These are phyloP conservation scores for Kluyveromyces dobzhanskii DNA, from an alignment of 805 yeast species.

Conservation along the genomic window DNA sequence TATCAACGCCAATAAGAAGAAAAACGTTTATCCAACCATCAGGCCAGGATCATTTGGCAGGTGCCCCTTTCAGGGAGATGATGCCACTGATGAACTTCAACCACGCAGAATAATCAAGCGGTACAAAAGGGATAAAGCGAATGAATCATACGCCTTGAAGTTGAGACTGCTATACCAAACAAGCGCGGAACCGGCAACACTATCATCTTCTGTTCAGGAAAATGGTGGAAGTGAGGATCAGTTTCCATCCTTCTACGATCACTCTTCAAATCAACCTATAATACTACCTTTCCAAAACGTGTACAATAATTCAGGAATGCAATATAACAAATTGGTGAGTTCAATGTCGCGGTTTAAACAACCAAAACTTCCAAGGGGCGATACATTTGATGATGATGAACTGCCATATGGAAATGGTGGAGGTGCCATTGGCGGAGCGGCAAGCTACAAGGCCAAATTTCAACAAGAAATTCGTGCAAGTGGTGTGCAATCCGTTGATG, in stretches of 20 bases:
- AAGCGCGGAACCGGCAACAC: constrained; percentile 18
- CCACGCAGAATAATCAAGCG: constrained; percentile 25
- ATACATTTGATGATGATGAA: constrained; percentile 4
- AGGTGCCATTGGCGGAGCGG: not conserved
- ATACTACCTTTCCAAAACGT: constrained; percentile 5
- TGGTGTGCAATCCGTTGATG: constrained; percentile 31
- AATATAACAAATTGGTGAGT: not conserved
- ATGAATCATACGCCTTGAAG: constrained; percentile 25
- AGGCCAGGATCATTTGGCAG: constrained; percentile 45
- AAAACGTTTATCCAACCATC: constrained; percentile 28
- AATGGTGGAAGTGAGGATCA: constrained; percentile 6
- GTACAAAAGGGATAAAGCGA: constrained; percentile 24
- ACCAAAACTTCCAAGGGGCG: constrained; percentile 4
- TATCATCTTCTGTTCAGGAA: constrained; percentile 5
- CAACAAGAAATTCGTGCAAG: constrained; percentile 31
- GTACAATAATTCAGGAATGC: not conserved
- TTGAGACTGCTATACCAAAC: constrained; percentile 25
- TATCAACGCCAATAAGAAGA: constrained; percentile 27
- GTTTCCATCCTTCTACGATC: not conserved
- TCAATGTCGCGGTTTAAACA: constrained; percentile 4
- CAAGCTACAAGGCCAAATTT: constrained; percentile 6
- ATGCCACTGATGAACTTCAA: constrained; percentile 22
- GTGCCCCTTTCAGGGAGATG: constrained; percentile 72
- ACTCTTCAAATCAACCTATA: constrained; percentile 2
- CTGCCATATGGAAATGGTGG: constrained; percentile 1